Evolutionary conservation across 2,329 filamentous ascomycete species (phyloP), one percentile per base, ranked within the genome.

Genomic region (Trichoderma lentiforme): DNA sequence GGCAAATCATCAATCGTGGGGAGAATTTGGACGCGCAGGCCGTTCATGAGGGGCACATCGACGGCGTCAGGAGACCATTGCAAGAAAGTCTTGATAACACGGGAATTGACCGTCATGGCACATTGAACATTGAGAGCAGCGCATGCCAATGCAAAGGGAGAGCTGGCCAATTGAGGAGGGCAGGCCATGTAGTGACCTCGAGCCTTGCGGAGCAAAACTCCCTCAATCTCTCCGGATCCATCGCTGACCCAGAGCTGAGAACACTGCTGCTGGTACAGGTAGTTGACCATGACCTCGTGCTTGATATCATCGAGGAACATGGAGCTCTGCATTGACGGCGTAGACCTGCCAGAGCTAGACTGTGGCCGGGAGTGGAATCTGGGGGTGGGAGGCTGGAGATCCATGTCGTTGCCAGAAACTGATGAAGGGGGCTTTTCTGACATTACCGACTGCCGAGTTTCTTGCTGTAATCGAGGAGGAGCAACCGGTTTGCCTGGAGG

Each of bases 261-360:
- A 77, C 91, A 93, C 81, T 94, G 92, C 79, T 94, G 91, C 80
- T 94, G 92, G 81, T 93, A 93, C 30, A 95, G 84, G 79, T 93
- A 93, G 81, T 93, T 94, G 73, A 93, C 91, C 92, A 94, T 94
- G 73, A 94, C 91, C 80, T 94, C 92, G 77, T 93, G 90, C 81
- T 92, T 93, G 81, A 93, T 92, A 74, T 93, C 91, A 73, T 93
- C 90, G 12, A 92, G 80, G 73, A 91, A 86, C 71, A 86, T 81
- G 51, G 87, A 88, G 77, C 86, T 89, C 62, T 80, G 80, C 28
- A 78, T 81, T 18, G 80, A 81, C n/a, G 77, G 78, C 6, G 77
- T 77, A 18, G 86, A 87, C 32, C 80, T 80, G 18, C 81, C 85
- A 15, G 86, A 87, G 74, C 80, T 83, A 74, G 84, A 85, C 69